Percentiles rank a stretch among this genome's conserved stretches.
phyloP scores from a whole-genome alignment of 495 filamentous ascomycete genomes.

The Cudoniella acicularis region DNA sequence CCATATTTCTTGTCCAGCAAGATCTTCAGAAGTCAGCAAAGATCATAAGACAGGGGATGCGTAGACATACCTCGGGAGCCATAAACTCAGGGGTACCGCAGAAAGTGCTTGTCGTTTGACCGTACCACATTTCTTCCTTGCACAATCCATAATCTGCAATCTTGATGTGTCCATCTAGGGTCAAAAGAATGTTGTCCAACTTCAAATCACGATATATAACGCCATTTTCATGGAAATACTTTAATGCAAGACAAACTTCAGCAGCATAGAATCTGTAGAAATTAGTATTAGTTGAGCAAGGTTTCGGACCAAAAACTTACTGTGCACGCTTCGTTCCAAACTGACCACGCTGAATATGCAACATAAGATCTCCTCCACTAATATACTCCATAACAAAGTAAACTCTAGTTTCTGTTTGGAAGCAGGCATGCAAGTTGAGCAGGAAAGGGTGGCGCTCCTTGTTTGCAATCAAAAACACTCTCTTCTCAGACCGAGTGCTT shows the following conservation, averaged over 20 bases:
- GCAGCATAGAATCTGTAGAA: constrained; percentile 84
- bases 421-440: constrained; percentile 93
- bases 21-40: constrained; percentile 57
- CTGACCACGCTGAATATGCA: constrained; percentile 95
- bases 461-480: constrained; percentile 95
- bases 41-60: neutral
- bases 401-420: constrained; percentile 97
- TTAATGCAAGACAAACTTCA: constrained; percentile 93
- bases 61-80: constrained; percentile 81
- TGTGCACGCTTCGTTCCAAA: constrained; percentile 95
- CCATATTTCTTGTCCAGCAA: constrained; percentile 98
- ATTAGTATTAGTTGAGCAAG: constrained; percentile 1
- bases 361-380: constrained; percentile 97
- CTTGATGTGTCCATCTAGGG: constrained; percentile 96
- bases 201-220: constrained; percentile 99
- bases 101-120: constrained; percentile 94
- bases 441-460: constrained; percentile 97
- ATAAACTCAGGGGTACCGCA: constrained; percentile 99
- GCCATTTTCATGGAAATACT: constrained; percentile 99
- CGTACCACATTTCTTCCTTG: constrained; percentile 99
- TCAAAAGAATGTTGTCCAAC: constrained; percentile 96
- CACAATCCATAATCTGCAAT: constrained; percentile 98
- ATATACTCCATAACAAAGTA: constrained; percentile 99
- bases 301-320: no score
- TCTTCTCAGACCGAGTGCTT: constrained; percentile 95